Evolutionary conservation across 176 grass and related monocot genomes (phyloP).

Genomic region (Puccinellia tenuiflora): DNA sequence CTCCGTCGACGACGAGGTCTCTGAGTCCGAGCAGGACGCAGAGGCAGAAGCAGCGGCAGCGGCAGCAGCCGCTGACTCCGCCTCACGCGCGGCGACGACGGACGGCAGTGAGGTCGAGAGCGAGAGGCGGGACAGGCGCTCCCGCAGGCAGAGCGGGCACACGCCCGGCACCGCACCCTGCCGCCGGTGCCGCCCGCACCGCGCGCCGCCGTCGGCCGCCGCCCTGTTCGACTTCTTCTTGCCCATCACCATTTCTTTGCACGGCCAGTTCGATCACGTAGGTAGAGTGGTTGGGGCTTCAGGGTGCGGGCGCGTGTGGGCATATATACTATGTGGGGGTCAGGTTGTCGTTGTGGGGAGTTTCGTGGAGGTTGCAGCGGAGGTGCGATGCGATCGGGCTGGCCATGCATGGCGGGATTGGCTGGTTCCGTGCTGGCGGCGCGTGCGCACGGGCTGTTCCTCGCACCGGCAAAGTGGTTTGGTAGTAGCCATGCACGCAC

Average conservation of each 20-base stretch:
- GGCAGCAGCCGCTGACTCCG: neutral
- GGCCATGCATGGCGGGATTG: constrained; percentile 14
- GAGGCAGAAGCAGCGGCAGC: neutral
- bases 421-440: constrained; percentile 43
- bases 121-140: constrained; percentile 55
- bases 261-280: neutral
- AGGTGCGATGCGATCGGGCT: constrained; percentile 25
- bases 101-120: constrained; percentile 35
- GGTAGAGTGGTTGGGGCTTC: neutral
- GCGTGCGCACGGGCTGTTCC: constrained; percentile 7
- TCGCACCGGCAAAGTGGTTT: neutral
- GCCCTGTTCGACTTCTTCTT: constrained; percentile 4
- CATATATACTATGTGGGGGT: constrained; percentile 12
- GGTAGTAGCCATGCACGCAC: constrained; percentile 8
- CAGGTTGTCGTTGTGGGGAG: neutral
- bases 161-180: constrained; percentile 47
- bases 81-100: constrained; percentile 8
- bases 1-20: constrained; percentile 35
- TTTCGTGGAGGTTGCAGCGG: constrained; percentile 35
- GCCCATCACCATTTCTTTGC: constrained; percentile 22
- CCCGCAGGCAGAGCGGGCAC: constrained; percentile 70
- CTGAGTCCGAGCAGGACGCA: constrained; percentile 35
- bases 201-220: neutral
- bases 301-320: neutral
- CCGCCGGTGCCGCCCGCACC: constrained; percentile 57